Evolutionary conservation across 1,284 basidiomycete genomes (phyloP).

Genomic region (Tremellales sp.): DNA sequence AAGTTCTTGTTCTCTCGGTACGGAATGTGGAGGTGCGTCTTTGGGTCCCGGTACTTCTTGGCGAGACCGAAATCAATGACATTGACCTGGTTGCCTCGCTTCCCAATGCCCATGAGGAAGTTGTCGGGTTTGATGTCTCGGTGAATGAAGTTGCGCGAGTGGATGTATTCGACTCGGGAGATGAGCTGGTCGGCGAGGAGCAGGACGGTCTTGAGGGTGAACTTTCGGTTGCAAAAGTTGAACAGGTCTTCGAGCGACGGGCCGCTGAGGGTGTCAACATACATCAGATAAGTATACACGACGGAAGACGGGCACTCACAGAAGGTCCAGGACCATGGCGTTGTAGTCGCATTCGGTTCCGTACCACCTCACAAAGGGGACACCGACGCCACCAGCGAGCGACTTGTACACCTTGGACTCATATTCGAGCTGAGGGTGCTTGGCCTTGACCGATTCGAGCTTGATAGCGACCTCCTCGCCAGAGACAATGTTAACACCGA

Average conservation of each 20-base stretch:
- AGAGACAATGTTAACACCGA: constrained; percentile 99
- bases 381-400: constrained; percentile 94
- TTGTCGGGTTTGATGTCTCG: constrained; percentile 99
- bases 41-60: constrained; percentile 99
- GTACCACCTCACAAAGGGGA: constrained; percentile 98
- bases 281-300: constrained; percentile 3
- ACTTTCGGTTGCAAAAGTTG: constrained; percentile 99
- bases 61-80: constrained; percentile 99
- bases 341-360: constrained; percentile 99
- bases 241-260: constrained; percentile 98
- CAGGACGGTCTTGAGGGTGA: constrained; percentile 93
- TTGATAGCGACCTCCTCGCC: constrained; percentile 99
- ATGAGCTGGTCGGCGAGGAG: constrained; percentile 97
- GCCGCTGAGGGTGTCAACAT: constrained; percentile 58
- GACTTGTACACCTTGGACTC: constrained; percentile 97
- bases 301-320: constrained; percentile 46
- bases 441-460: constrained; percentile 98
- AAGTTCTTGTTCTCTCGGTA: constrained; percentile 99
- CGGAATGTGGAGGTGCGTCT: constrained; percentile 98
- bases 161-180: constrained; percentile 97
- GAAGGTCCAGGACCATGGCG: constrained; percentile 97
- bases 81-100: constrained; percentile 99
- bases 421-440: constrained; percentile 99
- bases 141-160: constrained; percentile 99
- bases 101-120: constrained; percentile 99